These are phyloP conservation scores for Quercus aquifolioides DNA, from an alignment of 306 rosid species.

Conservation along the genomic window DNA sequence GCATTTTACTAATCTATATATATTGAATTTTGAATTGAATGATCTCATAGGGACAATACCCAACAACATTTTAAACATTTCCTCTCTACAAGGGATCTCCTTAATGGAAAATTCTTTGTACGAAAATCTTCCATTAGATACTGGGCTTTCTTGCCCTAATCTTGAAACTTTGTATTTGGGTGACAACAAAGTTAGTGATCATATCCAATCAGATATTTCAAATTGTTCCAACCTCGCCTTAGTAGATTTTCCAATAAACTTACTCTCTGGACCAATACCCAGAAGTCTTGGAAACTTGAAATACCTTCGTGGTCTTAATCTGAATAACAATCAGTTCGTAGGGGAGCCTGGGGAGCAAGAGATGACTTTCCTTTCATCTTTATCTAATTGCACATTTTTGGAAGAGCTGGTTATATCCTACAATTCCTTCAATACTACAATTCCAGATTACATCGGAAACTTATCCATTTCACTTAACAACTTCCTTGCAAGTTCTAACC, in stretches of 20 bases:
- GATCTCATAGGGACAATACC: too few species aligned
- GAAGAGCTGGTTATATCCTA: accelerated
- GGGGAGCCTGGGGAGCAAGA: neutral
- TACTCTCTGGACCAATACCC: neutral
- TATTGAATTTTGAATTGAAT: too few species aligned
- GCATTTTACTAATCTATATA: too few species aligned
- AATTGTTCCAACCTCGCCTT: neutral
- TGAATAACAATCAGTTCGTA: neutral
- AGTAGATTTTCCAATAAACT: neutral
- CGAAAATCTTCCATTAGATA: neutral
- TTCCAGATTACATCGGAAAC: neutral
- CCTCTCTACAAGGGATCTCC: too few species aligned
- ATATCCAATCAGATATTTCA: neutral
- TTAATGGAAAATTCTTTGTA: neutral
- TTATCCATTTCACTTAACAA: too few species aligned
- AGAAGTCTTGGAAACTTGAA: neutral
- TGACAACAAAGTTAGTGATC: neutral
- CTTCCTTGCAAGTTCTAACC: too few species aligned
- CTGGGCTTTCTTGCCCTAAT: neutral
- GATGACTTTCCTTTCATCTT: neutral
- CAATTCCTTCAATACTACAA: neutral
- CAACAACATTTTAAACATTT: too few species aligned
- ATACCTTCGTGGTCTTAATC: accelerated
- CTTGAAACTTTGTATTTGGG: neutral
- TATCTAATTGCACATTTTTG: neutral